Conservation (phyloP, 768 basidiomycete species). For the Suillus occidentalis region DNA sequence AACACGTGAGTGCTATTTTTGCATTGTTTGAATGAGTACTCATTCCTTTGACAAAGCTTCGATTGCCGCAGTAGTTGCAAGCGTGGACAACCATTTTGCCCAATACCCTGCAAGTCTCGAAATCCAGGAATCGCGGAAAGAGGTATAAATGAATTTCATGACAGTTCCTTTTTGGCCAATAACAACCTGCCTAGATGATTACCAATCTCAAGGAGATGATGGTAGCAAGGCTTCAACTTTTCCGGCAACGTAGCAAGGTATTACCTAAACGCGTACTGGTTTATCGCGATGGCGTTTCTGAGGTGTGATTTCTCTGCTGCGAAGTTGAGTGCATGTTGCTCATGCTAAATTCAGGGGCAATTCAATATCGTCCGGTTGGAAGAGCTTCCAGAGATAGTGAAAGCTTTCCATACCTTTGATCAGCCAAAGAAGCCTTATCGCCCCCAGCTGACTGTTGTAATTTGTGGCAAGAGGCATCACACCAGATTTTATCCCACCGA, state of each 20-base stretch:
- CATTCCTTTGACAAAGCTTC: constrained; percentile 33
- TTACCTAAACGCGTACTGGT: constrained; percentile 50
- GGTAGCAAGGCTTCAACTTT: constrained; percentile 44
- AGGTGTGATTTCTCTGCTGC: constrained; percentile 40
- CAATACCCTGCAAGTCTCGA: constrained; percentile 52
- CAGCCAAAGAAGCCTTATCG: constrained; percentile 37
- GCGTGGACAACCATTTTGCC: constrained; percentile 41
- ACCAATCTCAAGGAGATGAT: constrained; percentile 50
- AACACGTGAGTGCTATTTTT: constrained; percentile 33
- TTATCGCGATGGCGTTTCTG: constrained; percentile 79
- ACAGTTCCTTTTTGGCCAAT: neutral
- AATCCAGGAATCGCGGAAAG: constrained; percentile 63
- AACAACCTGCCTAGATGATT: constrained; percentile 39
- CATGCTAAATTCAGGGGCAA: constrained; percentile 41
- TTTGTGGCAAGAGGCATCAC: constrained; percentile 60
- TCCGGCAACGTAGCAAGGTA: constrained; percentile 31
- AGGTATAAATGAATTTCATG: constrained; percentile 43
- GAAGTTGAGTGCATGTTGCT: constrained; percentile 6
- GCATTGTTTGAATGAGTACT: neutral
- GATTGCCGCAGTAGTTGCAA: constrained; percentile 56
- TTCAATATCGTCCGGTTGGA: constrained; percentile 44
- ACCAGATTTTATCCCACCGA: constrained; percentile 58
- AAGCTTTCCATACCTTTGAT: constrained; percentile 42
- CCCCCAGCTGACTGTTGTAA: constrained; percentile 51
- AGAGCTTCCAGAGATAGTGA: constrained; percentile 44